phyloP scores from a whole-genome alignment of 1,284 basidiomycete genomes.

The Hemileia vastatrix region DNA sequence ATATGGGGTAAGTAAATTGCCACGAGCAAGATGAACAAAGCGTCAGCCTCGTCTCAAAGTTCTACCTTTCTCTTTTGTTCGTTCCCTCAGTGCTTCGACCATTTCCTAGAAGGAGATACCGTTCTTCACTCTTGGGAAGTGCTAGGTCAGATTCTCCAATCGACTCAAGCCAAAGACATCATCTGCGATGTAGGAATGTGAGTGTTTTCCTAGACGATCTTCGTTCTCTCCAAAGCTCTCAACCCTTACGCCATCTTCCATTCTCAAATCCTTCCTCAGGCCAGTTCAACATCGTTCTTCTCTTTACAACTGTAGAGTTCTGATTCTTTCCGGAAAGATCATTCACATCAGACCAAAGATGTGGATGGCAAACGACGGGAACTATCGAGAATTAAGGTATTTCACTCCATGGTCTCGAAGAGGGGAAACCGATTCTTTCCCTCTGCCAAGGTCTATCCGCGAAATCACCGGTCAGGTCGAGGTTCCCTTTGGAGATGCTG shows the following conservation, averaged over 20 bases:
- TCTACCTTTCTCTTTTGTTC: background rate
- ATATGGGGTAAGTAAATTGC: conserved; percentile 61
- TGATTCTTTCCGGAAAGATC: conserved; percentile 75
- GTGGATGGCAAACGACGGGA: conserved; percentile 98
- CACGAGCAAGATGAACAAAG: no score
- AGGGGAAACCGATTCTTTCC: conserved; percentile 75
- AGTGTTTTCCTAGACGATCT: conserved; percentile 44
- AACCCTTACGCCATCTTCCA: background rate
- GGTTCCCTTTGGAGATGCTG: conserved; percentile 91
- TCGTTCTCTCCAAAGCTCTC: no score
- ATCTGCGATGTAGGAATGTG: conserved; percentile 90
- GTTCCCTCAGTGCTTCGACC: conserved; percentile 77
- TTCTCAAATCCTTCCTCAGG: conserved; percentile 50
- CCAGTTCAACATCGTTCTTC: conserved; percentile 93
- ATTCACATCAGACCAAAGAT: conserved; percentile 93
- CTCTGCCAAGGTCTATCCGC: conserved; percentile 74
- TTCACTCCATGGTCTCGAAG: conserved; percentile 94
- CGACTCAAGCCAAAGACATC: conserved; percentile 64
- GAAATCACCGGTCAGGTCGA: conserved; percentile 82
- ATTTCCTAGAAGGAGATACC: conserved; percentile 85
- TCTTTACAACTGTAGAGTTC: conserved; percentile 89
- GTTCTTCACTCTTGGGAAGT: conserved; percentile 91
- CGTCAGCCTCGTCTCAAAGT: background rate
- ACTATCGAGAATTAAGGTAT: conserved; percentile 90
- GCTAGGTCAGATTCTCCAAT: conserved; percentile 68